A percentile compares a stretch with the other conserved stretches of the same genome.
Evolutionary conservation across 2,329 filamentous ascomycete species (phyloP).

Genomic region (Helotiales sp.): DNA sequence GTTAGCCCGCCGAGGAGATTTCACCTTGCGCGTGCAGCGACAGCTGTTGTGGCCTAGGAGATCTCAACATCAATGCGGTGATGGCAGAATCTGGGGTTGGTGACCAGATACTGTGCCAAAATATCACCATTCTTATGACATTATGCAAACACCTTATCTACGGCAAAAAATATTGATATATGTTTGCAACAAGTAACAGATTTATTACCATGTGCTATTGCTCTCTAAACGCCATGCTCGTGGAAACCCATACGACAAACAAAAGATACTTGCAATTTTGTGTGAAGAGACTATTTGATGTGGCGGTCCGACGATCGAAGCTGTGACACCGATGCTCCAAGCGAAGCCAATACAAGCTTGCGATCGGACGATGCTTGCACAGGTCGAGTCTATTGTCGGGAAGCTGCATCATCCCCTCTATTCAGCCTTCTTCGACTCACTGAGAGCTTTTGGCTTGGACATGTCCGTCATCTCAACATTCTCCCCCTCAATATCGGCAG

Average conservation of each 20-base stretch:
- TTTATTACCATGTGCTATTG: neutral
- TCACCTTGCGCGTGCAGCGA: constrained; percentile 1
- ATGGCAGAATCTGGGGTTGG: constrained; percentile 14
- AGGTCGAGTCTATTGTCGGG: constrained; percentile 21
- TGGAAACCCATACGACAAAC: neutral
- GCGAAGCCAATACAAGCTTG: constrained; percentile 11
- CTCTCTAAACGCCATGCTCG: constrained; percentile 6
- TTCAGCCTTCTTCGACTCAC: constrained; percentile 22
- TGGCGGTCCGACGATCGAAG: constrained; percentile 6
- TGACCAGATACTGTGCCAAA: constrained; percentile 1
- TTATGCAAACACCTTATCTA: neutral
- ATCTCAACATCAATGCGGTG: constrained; percentile 11
- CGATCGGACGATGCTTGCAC: constrained; percentile 18
- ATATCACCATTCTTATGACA: neutral
- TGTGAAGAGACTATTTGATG: neutral
- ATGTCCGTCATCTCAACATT: constrained; percentile 31
- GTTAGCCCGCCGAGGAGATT: neutral
- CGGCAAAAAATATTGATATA: neutral
- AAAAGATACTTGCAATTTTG: neutral
- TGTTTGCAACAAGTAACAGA: neutral
- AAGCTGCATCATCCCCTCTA: constrained; percentile 21
- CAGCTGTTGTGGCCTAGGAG: constrained; percentile 5
- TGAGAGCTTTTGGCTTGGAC: constrained; percentile 15
- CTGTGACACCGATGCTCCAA: constrained; percentile 14
- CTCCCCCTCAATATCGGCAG: constrained; percentile 71